Evolutionary conservation across 345 rosid genomes (phyloP).

Genomic region (Bretschneidera sinensis): DNA sequence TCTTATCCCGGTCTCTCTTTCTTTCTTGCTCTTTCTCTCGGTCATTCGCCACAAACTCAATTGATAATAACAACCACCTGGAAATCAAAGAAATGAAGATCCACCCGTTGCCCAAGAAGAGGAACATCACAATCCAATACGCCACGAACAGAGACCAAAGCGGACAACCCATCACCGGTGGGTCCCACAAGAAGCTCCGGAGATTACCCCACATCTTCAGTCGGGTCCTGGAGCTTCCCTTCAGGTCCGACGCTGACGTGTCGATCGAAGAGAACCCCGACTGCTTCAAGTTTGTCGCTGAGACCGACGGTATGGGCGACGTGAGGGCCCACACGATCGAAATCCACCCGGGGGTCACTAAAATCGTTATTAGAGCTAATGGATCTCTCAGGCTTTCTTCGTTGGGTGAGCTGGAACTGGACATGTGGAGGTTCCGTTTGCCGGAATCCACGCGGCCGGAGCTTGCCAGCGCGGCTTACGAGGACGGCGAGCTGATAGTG

Average conservation of each 20-base stretch:
- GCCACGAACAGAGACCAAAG: constrained; percentile 33
- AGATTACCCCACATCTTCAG: constrained; percentile 86
- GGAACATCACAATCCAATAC: constrained; percentile 58
- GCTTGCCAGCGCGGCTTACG: constrained; percentile 71
- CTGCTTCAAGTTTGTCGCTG: constrained; percentile 81
- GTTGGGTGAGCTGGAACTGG: constrained; percentile 73
- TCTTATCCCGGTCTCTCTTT: constrained; percentile 17
- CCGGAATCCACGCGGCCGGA: constrained; percentile 91
- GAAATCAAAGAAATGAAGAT: constrained; percentile 60
- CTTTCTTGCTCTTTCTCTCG: background rate
- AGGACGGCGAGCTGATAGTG: constrained; percentile 73
- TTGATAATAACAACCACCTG: constrained; percentile 11
- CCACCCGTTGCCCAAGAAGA: constrained; percentile 63
- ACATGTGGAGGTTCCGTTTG: constrained; percentile 88
- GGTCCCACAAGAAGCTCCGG: constrained; percentile 74
- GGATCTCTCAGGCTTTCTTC: constrained; percentile 51
- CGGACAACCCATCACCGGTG: constrained; percentile 16
- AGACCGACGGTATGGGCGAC: constrained; percentile 57
- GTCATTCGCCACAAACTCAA: background rate
- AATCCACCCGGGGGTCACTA: constrained; percentile 85
- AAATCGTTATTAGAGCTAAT: constrained; percentile 74
- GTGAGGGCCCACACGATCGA: constrained; percentile 76
- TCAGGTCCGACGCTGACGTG: constrained; percentile 85
- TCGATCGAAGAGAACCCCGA: constrained; percentile 66
- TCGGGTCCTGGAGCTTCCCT: constrained; percentile 89